phyloP scores from a whole-genome alignment of 164 flowering plant genomes.

The Buxus sempervirens region DNA sequence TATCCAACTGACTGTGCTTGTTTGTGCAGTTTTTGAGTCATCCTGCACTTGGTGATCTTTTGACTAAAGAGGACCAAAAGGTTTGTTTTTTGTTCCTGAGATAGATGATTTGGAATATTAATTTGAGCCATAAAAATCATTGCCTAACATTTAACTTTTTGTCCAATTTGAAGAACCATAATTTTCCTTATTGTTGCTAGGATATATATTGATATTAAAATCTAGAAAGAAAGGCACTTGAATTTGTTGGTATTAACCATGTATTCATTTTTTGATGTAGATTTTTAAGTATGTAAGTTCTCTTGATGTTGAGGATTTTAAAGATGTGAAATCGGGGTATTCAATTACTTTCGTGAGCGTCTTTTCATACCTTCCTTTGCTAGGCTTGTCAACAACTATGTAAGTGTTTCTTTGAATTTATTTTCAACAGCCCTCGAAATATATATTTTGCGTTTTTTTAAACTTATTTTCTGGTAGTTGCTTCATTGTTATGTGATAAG shows the following conservation, averaged over 20 bases:
- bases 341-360: not conserved
- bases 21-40: constrained; percentile 11
- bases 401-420: no score
- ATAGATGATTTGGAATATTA: not conserved
- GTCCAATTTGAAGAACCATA: not conserved
- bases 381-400: not conserved
- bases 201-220: not conserved
- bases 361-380: not conserved
- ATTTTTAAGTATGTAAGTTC: not conserved
- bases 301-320: not conserved
- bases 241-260: no score
- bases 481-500: no score
- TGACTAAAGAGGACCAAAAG: constrained; percentile 12
- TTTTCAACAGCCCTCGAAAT: no score
- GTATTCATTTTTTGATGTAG: not conserved
- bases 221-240: not conserved
- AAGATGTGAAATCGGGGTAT: not conserved
- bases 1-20: not conserved
- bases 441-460: no score
- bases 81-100: not conserved
- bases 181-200: not conserved
- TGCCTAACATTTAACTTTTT: no score
- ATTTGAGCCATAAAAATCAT: not conserved
- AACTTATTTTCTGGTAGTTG: no score
- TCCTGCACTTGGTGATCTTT: constrained; percentile 11